Conservation (phyloP, 306 rosid genomes). For the Alnus glutinosa region DNA sequence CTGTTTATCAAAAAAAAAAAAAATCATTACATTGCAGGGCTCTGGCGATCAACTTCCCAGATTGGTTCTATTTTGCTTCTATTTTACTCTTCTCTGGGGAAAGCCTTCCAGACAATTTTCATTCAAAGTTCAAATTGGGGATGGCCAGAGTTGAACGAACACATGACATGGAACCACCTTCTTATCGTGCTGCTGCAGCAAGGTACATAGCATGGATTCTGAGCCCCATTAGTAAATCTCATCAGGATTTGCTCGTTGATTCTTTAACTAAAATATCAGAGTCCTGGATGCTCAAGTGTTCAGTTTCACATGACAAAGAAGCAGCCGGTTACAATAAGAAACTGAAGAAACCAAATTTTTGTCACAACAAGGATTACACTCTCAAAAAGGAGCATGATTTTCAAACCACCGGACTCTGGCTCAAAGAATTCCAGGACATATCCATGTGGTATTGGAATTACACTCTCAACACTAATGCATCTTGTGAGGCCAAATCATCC, state of each 20-base stretch:
- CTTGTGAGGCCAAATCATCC: slow-evolving; percentile 12
- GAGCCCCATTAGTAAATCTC: slow-evolving; percentile 25
- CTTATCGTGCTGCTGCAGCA: slow-evolving; percentile 27
- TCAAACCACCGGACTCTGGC: slow-evolving; percentile 28
- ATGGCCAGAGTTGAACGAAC: slow-evolving; percentile 12
- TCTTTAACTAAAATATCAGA: slow-evolving; percentile 31
- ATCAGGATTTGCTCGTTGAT: slow-evolving; percentile 31
- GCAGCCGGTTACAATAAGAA: slow-evolving; percentile 24
- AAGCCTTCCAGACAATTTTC: slow-evolving; percentile 14
- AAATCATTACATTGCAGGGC: slow-evolving; percentile 35
- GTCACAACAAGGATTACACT: slow-evolving; percentile 19
- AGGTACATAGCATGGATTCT: slow-evolving; percentile 46
- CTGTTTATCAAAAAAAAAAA: too few species aligned
- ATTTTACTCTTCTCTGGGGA: slow-evolving; percentile 31
- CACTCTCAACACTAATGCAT: neutral
- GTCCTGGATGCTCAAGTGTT: slow-evolving; percentile 9
- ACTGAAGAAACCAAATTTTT: slow-evolving; percentile 32
- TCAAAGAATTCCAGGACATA: slow-evolving; percentile 24
- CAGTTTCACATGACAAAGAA: slow-evolving; percentile 27
- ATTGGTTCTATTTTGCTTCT: slow-evolving; percentile 46
- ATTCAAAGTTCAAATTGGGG: slow-evolving; percentile 8
- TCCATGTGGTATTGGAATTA: slow-evolving; percentile 5
- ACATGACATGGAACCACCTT: slow-evolving; percentile 17
- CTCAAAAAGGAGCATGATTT: slow-evolving; percentile 1
- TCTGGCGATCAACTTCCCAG: slow-evolving; percentile 45